These are phyloP conservation scores for Candida railenensis DNA, from an alignment of 805 yeast genomes.

Conservation along the genomic window DNA sequence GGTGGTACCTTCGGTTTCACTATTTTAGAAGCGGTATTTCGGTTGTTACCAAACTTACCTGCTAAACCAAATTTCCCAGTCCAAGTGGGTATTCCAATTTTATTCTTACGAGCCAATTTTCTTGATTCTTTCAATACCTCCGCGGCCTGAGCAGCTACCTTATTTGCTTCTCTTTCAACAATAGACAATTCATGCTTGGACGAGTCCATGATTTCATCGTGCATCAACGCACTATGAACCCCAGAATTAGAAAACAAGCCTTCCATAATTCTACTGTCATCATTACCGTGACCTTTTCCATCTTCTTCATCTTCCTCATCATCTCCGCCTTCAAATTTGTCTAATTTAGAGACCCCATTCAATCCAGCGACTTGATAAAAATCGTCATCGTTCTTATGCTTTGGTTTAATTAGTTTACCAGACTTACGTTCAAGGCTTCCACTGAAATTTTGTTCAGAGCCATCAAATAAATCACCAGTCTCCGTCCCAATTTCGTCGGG, in stretches of 20 bases:
- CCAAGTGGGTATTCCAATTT: conserved; percentile 90
- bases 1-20: not conserved
- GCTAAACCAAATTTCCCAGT: conserved; percentile 91
- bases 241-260: conserved; percentile 72
- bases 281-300: conserved; percentile 17
- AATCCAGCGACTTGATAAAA: conserved; percentile 61
- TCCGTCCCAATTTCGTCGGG: conserved; percentile 65
- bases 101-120: conserved; percentile 41
- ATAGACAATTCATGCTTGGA: conserved; percentile 50
- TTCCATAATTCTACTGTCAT: conserved; percentile 68
- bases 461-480: conserved; percentile 62
- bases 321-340: conserved; percentile 55
- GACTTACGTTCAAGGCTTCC: conserved; percentile 35
- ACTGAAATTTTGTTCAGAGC: conserved; percentile 38
- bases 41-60: conserved; percentile 49
- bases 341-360: conserved; percentile 73
- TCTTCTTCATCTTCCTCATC: conserved; percentile 36
- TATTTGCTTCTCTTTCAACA: conserved; percentile 63
- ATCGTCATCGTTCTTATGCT: conserved; percentile 57
- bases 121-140: conserved; percentile 62
- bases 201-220: conserved; percentile 70
- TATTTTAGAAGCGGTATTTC: conserved; percentile 6
- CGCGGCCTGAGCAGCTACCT: conserved; percentile 53
- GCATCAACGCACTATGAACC: conserved; percentile 72
- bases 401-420: conserved; percentile 22